Evolutionary conservation across 495 filamentous ascomycete genomes (phyloP), one percentile per base, ranked within the genome.

Genomic region (Xylaria cubensis): DNA sequence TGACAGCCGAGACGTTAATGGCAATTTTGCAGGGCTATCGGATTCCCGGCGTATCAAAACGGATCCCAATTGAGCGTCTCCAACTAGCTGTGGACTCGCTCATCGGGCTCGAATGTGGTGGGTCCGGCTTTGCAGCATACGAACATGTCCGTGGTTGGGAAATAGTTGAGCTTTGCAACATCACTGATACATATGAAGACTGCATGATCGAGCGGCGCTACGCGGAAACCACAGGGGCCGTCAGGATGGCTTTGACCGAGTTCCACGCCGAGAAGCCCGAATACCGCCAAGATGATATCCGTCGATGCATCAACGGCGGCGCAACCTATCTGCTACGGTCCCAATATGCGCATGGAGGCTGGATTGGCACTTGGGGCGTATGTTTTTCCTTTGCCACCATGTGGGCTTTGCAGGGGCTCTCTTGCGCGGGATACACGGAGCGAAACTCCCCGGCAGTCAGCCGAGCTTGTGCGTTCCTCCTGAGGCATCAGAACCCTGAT

Each of bases 141-240:
- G 93, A 96, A 74, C 87, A 87, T 12, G 88, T 85, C n/a, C 89
- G 93, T 10, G 92, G 86, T 7, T 89, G 89, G 1, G 82, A 89
- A 66, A 85, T 85, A 77, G 75, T 95, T 3, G 93, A 96, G 74
- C 85, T 86, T 68, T 85, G 95, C 19, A 96, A 96, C 77, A 93
- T 92, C 7, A 93, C 93, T 4, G 93, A 95, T 76, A 92, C 95
- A 0, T 96, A 95, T 74, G 93, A 93, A 10, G 84, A 89, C 24
- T 94, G 95, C 78, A 95, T 96, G 93, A 88, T 94, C 63, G 91
- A 93, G 61, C 95, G 95, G 80, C 91, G 94, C 74, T 94, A 95
- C 73, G 92, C 93, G 0, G 93, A 96, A 79, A 95, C 93, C 79
- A 95, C 93, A 1, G 94, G 92, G 12, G 91, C 93, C 6, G 90